These are phyloP conservation scores for Thalassiosira pacifica DNA, from an alignment of 352 stramenopile species.

Conservation along the genomic window DNA sequence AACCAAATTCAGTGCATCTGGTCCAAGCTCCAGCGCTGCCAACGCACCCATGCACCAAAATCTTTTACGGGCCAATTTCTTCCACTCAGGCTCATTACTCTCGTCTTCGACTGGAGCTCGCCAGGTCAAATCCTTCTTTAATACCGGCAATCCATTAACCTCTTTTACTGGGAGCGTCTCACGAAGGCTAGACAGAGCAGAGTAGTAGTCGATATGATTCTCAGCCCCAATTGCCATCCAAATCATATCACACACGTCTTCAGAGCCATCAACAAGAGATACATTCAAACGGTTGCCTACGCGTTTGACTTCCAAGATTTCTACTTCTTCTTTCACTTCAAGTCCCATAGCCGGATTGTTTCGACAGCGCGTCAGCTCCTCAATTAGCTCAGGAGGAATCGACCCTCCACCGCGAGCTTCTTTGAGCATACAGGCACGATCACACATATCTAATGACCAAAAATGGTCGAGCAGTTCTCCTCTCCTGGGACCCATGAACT, in stretches of 20 bases:
- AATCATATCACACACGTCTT: conserved; percentile 44
- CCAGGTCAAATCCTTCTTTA: conserved; percentile 32
- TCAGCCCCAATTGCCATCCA: conserved; percentile 34
- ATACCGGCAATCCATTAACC: conserved; percentile 32
- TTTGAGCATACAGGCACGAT: conserved; percentile 10
- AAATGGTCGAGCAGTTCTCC: conserved; percentile 50
- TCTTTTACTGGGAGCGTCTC: conserved; percentile 22
- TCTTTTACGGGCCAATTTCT: conserved; percentile 7
- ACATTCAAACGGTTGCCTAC: conserved; percentile 24
- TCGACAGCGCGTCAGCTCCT: conserved; percentile 7
- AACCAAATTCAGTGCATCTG: conserved; percentile 47
- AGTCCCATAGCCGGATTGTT: no score
- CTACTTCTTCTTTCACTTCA: conserved; percentile 32
- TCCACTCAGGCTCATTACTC: conserved; percentile 14
- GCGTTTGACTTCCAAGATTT: conserved; percentile 29
- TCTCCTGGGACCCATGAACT: conserved; percentile 48
- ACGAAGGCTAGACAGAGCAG: conserved; percentile 7
- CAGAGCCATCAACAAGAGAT: conserved; percentile 36
- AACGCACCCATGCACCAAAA: conserved; percentile 34
- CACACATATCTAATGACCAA: conserved; percentile 36
- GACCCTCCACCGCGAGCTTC: conserved; percentile 34
- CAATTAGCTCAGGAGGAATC: conserved; percentile 36
- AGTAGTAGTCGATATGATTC: conserved; percentile 44
- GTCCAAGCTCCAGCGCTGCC: conserved; percentile 42
- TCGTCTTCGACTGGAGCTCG: conserved; percentile 6